Evolutionary conservation across 331 rosid genomes (phyloP).

Genomic region (Cydonia oblonga): DNA sequence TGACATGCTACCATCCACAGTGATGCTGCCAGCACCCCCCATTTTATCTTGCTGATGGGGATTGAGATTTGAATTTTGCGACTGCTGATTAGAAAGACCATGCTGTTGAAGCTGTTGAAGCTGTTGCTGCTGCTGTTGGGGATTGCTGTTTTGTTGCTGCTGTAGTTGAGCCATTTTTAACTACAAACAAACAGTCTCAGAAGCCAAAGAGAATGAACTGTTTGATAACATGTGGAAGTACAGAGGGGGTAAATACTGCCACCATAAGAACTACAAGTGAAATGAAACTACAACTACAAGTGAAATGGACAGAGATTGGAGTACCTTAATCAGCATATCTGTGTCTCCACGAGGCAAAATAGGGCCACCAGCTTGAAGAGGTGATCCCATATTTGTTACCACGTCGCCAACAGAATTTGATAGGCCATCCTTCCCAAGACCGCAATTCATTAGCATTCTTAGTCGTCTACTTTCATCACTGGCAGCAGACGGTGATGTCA

Average conservation of each 20-base stretch:
- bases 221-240: not conserved
- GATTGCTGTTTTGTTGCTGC: conserved; percentile 49
- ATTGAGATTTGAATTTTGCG: conserved; percentile 65
- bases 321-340: conserved; percentile 75
- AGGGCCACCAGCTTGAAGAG: conserved; percentile 73
- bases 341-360: conserved; percentile 73
- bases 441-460: conserved; percentile 64
- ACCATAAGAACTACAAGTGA: conserved; percentile 1
- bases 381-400: conserved; percentile 69
- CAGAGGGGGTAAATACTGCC: not conserved
- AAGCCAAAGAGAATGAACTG: conserved; percentile 3
- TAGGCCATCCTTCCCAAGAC: conserved; percentile 63
- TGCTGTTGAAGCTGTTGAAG: conserved; percentile 61
- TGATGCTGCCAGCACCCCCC: conserved; percentile 69
- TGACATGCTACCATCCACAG: conserved; percentile 81
- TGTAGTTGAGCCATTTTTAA: conserved; percentile 81
- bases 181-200: conserved; percentile 33
- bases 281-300: conserved; percentile 6
- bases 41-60: conserved; percentile 88
- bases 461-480: conserved; percentile 73
- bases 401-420: conserved; percentile 75
- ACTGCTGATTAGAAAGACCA: conserved; percentile 71
- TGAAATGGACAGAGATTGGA: conserved; percentile 10
- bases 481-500: conserved; percentile 68
- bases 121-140: conserved; percentile 53